phyloP scores from a whole-genome alignment of 129 eudicot species.

The Centella asiatica region DNA sequence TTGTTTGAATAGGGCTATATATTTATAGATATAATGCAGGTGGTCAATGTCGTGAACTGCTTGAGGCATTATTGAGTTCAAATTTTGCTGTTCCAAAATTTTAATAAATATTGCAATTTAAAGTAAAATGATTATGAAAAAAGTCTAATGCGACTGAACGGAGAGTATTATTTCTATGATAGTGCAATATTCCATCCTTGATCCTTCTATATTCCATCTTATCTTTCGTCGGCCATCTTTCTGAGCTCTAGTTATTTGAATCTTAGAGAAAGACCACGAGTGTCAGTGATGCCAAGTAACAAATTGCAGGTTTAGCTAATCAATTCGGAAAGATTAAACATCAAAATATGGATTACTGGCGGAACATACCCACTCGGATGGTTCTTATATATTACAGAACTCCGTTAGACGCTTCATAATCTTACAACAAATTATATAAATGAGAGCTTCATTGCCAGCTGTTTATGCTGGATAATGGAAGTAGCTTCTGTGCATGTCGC shows the following conservation, averaged over 20 bases:
- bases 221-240: too few species aligned
- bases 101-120: too few species aligned
- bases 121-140: too few species aligned
- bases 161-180: too few species aligned
- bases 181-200: too few species aligned
- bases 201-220: too few species aligned
- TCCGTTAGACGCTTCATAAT: background rate
- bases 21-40: too few species aligned
- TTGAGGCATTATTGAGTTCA: too few species aligned
- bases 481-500: background rate
- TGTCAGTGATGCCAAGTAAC: background rate
- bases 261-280: background rate
- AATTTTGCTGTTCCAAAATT: too few species aligned
- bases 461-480: background rate
- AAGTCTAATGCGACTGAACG: too few species aligned
- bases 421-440: background rate
- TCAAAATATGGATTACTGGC: background rate
- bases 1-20: too few species aligned
- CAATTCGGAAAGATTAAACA: background rate
- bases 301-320: background rate
- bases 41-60: too few species aligned
- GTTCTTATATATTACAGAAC: constrained; percentile 3
- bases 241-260: background rate
- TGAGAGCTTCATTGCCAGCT: background rate
- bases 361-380: background rate